Evolutionary conservation across 805 yeast species (phyloP), one percentile per base, ranked within the genome.

Genomic region (Metahyphopichia silvanorum): DNA sequence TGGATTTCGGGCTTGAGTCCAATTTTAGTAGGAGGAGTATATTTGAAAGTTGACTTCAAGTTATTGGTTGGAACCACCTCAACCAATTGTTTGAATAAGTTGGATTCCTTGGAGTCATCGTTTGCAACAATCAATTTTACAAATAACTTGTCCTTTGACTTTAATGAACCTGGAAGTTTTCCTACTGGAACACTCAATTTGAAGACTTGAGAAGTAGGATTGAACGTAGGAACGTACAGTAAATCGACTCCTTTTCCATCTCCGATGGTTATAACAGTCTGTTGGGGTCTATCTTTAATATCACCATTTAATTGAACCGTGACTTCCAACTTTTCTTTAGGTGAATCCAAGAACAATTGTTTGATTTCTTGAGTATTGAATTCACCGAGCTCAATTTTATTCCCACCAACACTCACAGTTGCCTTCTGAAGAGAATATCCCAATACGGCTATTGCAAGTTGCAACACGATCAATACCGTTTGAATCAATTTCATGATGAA

Each of bases 1-100:
- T 55, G 56, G 42, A 86, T 82, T 57, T 82, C 88, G 2, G 79
- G 75, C 50, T 69, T 55, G 10, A 71, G 53, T 2, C 72, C 82
- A 35, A 69, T 57, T 43, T 72, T 62, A 15, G 43, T 38, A 15
- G 69, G 42, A 36, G 49, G 41, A 14, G 34, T 33, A 41, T 57
- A 53, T 14, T 44, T 42, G 20, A 55, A 44, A 11, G 56, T 33
- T 4, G 32, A 40, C 34, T 47, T 37, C 32, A 64, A 49, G 16
- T 49, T 56, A 7, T 40, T 49, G 25, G 52, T 32, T 10, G 69
- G 66, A 9, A 54, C 21, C 17, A 66, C 30, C 35, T 62, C 63
- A 14, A 48, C 58, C 44, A 64, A 53, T 13, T 42, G 39, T 30
- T 43, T 45, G 32, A 37, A 34, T 16, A 62, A 44, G 34, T 58